Percentiles rank a stretch among this genome's conserved stretches.
phyloP scores from a whole-genome alignment of 352 stramenopile genomes.

The Phytophthora gonapodyides region DNA sequence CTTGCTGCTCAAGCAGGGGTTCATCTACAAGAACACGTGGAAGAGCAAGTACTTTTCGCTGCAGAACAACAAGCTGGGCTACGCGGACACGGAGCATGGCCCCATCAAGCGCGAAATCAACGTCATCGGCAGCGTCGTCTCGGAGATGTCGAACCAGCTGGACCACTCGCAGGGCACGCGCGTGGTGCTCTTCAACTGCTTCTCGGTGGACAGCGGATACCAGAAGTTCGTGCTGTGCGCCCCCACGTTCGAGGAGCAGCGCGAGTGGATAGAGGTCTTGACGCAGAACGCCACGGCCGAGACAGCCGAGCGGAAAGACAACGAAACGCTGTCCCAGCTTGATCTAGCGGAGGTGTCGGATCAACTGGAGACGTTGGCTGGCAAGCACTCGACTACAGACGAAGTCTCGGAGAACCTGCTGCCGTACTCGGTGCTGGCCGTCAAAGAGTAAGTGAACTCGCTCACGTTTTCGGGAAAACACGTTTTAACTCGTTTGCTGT shows the following conservation, averaged over 20 bases:
- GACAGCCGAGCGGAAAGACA: conserved; percentile 75
- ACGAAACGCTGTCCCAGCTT: conserved; percentile 72
- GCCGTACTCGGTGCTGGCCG: conserved; percentile 80
- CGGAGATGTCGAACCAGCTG: conserved; percentile 87
- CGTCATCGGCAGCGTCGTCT: conserved; percentile 78
- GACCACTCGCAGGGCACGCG: conserved; percentile 87
- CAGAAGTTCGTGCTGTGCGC: conserved; percentile 84
- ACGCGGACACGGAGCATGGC: conserved; percentile 77
- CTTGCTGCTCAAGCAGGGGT: conserved; percentile 84
- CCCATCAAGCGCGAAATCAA: conserved; percentile 90
- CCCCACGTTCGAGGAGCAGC: conserved; percentile 86
- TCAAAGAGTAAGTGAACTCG: conserved; percentile 80
- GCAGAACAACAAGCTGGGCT: conserved; percentile 89
- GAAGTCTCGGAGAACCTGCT: conserved; percentile 70
- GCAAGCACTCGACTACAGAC: conserved; percentile 73
- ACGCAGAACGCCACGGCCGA: conserved; percentile 85
- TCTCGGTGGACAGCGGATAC: conserved; percentile 84
- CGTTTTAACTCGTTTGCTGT: conserved; percentile 24
- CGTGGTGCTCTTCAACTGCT: conserved; percentile 88
- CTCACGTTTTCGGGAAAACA: neutral
- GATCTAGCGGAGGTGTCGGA: conserved; percentile 76
- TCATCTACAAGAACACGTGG: conserved; percentile 92
- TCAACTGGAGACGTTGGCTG: conserved; percentile 80
- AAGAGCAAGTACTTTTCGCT: conserved; percentile 88
- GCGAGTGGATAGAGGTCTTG: conserved; percentile 89